These are phyloP conservation scores for Penicillium parvum DNA, from an alignment of 495 filamentous ascomycete species.

Conservation along the genomic window DNA sequence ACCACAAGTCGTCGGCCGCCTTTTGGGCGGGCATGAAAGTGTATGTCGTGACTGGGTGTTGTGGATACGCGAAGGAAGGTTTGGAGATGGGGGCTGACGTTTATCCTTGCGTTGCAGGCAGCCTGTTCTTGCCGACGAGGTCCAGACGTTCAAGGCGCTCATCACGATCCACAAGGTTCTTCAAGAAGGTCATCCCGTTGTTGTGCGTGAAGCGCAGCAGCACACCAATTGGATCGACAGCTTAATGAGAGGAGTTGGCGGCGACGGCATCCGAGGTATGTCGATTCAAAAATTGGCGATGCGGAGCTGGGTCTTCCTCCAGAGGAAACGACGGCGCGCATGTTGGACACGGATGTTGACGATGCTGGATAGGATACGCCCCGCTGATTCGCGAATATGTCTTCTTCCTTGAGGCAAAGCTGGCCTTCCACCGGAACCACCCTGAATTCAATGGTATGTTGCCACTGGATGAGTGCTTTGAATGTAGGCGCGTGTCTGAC, in stretches of 20 bases:
- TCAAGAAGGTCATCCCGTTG: constrained; percentile 89
- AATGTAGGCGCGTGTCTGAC: constrained; percentile 13
- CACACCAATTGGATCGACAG: constrained; percentile 91
- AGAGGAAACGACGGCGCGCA: not conserved
- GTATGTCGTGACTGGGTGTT: constrained; percentile 42
- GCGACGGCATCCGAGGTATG: constrained; percentile 78
- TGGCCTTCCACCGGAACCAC: constrained; percentile 91
- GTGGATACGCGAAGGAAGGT: not conserved
- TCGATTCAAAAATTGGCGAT: not conserved
- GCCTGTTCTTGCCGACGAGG: constrained; percentile 91
- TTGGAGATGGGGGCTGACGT: constrained; percentile 4
- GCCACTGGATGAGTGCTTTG: not conserved
- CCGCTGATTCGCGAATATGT: constrained; percentile 94
- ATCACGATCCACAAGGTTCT: constrained; percentile 95
- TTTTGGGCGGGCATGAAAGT: constrained; percentile 99
- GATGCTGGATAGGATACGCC: constrained; percentile 63
- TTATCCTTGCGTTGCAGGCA: constrained; percentile 52
- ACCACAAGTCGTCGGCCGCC: constrained; percentile 92
- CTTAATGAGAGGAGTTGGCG: constrained; percentile 75
- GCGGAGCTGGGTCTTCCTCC: not conserved
- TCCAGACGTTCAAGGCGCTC: constrained; percentile 89
- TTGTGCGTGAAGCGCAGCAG: constrained; percentile 81
- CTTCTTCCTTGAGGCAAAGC: constrained; percentile 85
- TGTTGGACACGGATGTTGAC: constrained; percentile 12
- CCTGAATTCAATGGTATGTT: constrained; percentile 90